Conservation (phyloP, 345 rosid species). For the Geranium brycei region DNA sequence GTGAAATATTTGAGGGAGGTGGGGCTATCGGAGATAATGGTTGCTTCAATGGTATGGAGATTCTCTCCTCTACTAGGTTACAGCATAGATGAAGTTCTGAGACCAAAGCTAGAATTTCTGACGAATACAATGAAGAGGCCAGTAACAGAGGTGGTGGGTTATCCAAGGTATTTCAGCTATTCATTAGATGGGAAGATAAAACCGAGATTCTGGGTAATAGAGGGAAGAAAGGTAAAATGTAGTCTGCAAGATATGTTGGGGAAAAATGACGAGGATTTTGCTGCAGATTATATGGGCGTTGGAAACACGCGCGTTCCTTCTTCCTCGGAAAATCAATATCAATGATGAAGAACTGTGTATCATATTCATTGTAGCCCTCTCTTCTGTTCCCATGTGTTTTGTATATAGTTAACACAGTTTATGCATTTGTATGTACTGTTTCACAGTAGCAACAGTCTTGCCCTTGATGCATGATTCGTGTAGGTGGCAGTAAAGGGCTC, state of each 20-base stretch:
- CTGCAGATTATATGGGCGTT: slow-evolving; percentile 44
- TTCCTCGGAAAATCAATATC: not conserved
- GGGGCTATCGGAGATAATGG: slow-evolving; percentile 51
- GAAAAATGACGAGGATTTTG: slow-evolving; percentile 75
- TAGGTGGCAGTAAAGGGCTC: too few species aligned
- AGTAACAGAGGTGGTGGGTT: slow-evolving; percentile 44
- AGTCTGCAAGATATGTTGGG: slow-evolving; percentile 70
- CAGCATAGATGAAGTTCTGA: slow-evolving; percentile 55
- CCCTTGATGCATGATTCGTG: too few species aligned
- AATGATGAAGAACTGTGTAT: not conserved
- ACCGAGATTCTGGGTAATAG: slow-evolving; percentile 64
- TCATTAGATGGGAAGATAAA: slow-evolving; percentile 78
- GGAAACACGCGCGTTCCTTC: slow-evolving; percentile 17
- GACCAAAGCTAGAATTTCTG: slow-evolving; percentile 68
- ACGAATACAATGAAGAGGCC: slow-evolving; percentile 53
- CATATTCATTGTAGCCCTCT: not conserved
- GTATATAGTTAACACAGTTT: not conserved
- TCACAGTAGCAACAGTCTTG: too few species aligned
- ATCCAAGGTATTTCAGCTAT: slow-evolving; percentile 82
- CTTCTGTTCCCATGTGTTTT: not conserved
- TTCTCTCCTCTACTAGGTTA: slow-evolving; percentile 85
- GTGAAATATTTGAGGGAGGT: slow-evolving; percentile 48
- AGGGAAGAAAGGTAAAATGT: slow-evolving; percentile 42
- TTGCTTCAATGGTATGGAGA: slow-evolving; percentile 61
- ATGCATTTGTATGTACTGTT: too few species aligned